Percentiles rank a stretch among this genome's conserved stretches.
Evolutionary conservation across 257 asterid genomes (phyloP).

Genomic region (Gardenia jasminoides): DNA sequence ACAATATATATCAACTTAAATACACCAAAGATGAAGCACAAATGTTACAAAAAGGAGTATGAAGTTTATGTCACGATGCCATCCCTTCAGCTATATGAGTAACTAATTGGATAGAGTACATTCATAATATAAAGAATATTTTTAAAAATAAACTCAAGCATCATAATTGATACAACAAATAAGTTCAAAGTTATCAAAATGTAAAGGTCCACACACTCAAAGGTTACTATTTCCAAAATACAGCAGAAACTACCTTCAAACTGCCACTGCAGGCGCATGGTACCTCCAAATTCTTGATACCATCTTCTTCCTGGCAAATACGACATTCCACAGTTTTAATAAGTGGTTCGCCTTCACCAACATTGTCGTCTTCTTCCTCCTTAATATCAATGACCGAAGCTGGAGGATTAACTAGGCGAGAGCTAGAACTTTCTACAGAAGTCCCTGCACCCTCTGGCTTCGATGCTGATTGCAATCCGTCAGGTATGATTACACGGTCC

Average conservation of each 20-base stretch:
- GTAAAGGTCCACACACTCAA: neutral
- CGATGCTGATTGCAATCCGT: constrained; percentile 25
- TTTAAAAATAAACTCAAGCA: neutral
- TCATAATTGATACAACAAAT: neutral
- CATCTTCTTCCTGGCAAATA: constrained; percentile 55
- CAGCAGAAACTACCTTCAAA: constrained; percentile 35
- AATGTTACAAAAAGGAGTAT: neutral
- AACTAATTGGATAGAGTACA: neutral
- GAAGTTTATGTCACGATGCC: neutral
- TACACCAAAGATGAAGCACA: neutral
- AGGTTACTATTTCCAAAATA: neutral
- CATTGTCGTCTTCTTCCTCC: constrained; percentile 19
- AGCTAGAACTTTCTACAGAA: constrained; percentile 21
- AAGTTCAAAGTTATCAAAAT: neutral
- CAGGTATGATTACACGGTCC: constrained; percentile 31
- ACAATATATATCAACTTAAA: neutral
- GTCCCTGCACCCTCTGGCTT: constrained; percentile 22
- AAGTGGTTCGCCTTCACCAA: constrained; percentile 41
- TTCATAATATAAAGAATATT: neutral
- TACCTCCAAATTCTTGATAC: constrained; percentile 34
- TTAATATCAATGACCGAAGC: constrained; percentile 23
- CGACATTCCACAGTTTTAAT: constrained; percentile 47
- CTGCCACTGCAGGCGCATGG: constrained; percentile 56
- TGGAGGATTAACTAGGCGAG: constrained; percentile 24
- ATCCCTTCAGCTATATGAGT: neutral